Base-by-base conservation (phyloP, 2,329 filamentous ascomycete species). In the Pestalotiopsis sp. region DNA sequence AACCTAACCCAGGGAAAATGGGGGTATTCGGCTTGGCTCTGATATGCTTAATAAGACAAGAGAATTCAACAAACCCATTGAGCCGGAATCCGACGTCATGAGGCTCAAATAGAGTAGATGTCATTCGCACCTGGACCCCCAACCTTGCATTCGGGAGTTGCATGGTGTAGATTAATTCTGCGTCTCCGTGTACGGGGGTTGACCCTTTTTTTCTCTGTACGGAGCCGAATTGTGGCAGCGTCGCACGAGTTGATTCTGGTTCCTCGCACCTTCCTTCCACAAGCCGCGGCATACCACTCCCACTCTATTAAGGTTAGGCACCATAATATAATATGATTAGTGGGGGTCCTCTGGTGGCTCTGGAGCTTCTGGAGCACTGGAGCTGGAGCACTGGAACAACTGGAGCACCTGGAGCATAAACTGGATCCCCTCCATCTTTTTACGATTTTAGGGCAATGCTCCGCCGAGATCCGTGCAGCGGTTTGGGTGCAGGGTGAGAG, bases 61-160 rank as follows among this genome's bases (percentile, higher is more conserved):
- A 13, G 12, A 17, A 23, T 23, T 23, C 23, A 23, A 14, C 17
- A 59, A 27, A 59, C 4, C 57, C 57, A 14, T 14, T 12, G 57
- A 52, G 7, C 6, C 11, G 45, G 17, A 52, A 4, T 23, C 31
- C 57, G 11, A 36, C 27, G 31, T 20, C 31, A 38, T 61, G 36
- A 39, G 59, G 59, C 59, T 62, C 31, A 62, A 62, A 39, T 41
- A 62, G 12, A 36, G 59, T 61, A 39, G 4, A 20, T 27, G 14
- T 9, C 36, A 20, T 7, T 39, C 25, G 12, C 31, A 61, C 27
- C n/a, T 27, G 17, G 38, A 39, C 17, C 20, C 45, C 4, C 17
- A 52, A 61, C 25, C n/a, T 61, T 61, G 38, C 20, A 17, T 9
- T 61, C 59, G 14, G 59, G 59, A 62, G 17, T n/a, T 62, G 59